These are phyloP conservation scores for Yamadazyma oceani DNA, from an alignment of 1,139 yeast genomes.

Conservation along the genomic window DNA sequence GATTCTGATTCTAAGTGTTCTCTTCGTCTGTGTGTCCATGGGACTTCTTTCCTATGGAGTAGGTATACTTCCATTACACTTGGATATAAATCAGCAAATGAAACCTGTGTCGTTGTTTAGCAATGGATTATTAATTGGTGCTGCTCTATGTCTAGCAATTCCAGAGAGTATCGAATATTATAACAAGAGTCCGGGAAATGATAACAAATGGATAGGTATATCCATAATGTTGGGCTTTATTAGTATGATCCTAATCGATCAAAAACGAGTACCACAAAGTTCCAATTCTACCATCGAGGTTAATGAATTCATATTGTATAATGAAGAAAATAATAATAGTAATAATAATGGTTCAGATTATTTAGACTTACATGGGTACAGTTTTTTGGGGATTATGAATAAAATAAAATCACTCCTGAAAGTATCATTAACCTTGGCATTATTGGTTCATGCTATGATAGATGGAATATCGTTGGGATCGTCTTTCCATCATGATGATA, in stretches of 20 bases:
- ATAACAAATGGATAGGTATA: slow-evolving; percentile 18
- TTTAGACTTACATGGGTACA: slow-evolving; percentile 15
- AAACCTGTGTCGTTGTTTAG: slow-evolving; percentile 47
- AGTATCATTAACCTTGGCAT: slow-evolving; percentile 56
- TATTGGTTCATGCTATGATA: slow-evolving; percentile 64
- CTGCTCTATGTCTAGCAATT: slow-evolving; percentile 61
- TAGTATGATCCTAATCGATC: slow-evolving; percentile 15
- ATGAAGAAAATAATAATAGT: slow-evolving; percentile 1
- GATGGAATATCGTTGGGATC: slow-evolving; percentile 81
- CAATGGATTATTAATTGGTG: slow-evolving; percentile 63
- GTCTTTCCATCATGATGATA: slow-evolving; percentile 46
- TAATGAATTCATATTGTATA: neutral
- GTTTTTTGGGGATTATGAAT: neutral
- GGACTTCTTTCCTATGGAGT: slow-evolving; percentile 30
- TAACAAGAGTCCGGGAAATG: slow-evolving; percentile 25
- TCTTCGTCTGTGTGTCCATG: slow-evolving; percentile 23
- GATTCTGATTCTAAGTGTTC: slow-evolving; percentile 13
- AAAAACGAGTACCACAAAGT: slow-evolving; percentile 1
- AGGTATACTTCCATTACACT: slow-evolving; percentile 31
- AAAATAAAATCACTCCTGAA: slow-evolving; percentile 21
- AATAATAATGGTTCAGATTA: no score
- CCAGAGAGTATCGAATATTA: slow-evolving; percentile 68
- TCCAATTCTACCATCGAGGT: slow-evolving; percentile 1
- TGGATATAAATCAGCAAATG: slow-evolving; percentile 16
- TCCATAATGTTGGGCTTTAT: slow-evolving; percentile 14